Percentiles rank a stretch among this genome's conserved stretches.
Evolutionary conservation across 495 filamentous ascomycete genomes (phyloP).

Genomic region (Mycothermus thermophilus): DNA sequence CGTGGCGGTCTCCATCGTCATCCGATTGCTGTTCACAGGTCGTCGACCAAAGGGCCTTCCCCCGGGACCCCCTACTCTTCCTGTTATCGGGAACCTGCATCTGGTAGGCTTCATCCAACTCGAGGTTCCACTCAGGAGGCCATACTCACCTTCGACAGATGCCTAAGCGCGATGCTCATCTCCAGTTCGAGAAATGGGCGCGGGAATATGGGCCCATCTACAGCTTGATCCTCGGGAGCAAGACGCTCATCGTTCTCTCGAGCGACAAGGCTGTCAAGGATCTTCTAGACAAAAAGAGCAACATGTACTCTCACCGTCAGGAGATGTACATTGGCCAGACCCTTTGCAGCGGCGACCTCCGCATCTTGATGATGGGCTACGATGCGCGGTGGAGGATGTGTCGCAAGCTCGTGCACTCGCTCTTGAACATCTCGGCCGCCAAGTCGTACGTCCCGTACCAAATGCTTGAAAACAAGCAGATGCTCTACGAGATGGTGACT

Average conservation of each 20-base stretch:
- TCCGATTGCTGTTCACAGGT: constrained; percentile 16
- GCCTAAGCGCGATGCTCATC: constrained; percentile 18
- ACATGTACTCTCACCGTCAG: constrained; percentile 24
- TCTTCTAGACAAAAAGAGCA: constrained; percentile 24
- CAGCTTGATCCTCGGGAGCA: constrained; percentile 28
- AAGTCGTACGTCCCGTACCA: constrained; percentile 38
- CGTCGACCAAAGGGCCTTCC: constrained; percentile 19
- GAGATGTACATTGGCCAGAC: constrained; percentile 25
- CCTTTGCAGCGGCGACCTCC: constrained; percentile 19
- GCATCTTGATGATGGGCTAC: constrained; percentile 27
- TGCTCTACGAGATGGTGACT: constrained; percentile 32
- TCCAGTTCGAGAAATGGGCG: constrained; percentile 27
- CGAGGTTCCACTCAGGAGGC: neutral
- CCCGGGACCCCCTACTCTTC: constrained; percentile 23
- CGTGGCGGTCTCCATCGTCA: constrained; percentile 14
- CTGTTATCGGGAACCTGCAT: constrained; percentile 24
- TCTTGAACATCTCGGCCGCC: constrained; percentile 29
- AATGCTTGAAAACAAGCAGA: constrained; percentile 36
- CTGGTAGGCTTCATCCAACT: constrained; percentile 14
- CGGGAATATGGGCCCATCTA: constrained; percentile 27
- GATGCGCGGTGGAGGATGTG: constrained; percentile 26
- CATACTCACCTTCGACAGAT: constrained; percentile 7
- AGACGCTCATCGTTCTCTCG: constrained; percentile 21
- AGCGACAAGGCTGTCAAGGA: constrained; percentile 26
- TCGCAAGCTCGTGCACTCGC: constrained; percentile 30